A percentile compares a stretch with the other conserved stretches of the same genome.
Conservation (phyloP, 768 basidiomycete genomes). For the Solioccasus polychromus region DNA sequence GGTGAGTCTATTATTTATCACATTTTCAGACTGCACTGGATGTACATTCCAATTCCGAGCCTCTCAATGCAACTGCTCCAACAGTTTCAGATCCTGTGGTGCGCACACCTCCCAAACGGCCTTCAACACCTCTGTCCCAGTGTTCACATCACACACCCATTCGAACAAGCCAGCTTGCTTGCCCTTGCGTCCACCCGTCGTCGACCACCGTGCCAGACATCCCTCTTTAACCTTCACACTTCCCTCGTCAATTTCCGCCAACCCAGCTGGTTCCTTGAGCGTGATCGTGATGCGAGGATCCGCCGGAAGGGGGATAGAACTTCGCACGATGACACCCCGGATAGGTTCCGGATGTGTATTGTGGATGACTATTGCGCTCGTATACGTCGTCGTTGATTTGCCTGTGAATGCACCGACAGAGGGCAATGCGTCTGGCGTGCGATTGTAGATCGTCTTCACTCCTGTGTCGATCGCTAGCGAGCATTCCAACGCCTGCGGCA, state of each 20-base stretch:
- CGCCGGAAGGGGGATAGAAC: constrained; percentile 24
- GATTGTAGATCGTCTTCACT: constrained; percentile 16
- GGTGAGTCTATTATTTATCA: no score
- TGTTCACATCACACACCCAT: constrained; percentile 27
- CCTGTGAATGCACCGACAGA: constrained; percentile 1
- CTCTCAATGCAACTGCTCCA: constrained; percentile 12
- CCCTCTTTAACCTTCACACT: constrained; percentile 7
- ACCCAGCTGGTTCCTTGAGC: constrained; percentile 24
- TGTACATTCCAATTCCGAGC: no score
- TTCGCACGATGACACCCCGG: constrained; percentile 21
- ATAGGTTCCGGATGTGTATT: constrained; percentile 13
- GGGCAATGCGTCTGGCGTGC: constrained; percentile 10
- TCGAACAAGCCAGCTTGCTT: constrained; percentile 25
- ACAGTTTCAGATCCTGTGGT: constrained; percentile 17
- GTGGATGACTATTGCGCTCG: constrained; percentile 14
- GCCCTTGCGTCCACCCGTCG: constrained; percentile 15
- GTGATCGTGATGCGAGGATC: constrained; percentile 29
- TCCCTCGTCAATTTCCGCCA: constrained; percentile 20
- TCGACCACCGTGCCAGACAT: constrained; percentile 21
- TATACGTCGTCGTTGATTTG: constrained; percentile 17
- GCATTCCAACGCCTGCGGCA: constrained; percentile 19
- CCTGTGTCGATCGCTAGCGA: constrained; percentile 16
- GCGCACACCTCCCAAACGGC: constrained; percentile 29
- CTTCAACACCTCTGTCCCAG: constrained; percentile 25
- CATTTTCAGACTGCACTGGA: no score